Evolutionary conservation across 495 filamentous ascomycete species (phyloP).

Genomic region (Aspergillus mulundensis): DNA sequence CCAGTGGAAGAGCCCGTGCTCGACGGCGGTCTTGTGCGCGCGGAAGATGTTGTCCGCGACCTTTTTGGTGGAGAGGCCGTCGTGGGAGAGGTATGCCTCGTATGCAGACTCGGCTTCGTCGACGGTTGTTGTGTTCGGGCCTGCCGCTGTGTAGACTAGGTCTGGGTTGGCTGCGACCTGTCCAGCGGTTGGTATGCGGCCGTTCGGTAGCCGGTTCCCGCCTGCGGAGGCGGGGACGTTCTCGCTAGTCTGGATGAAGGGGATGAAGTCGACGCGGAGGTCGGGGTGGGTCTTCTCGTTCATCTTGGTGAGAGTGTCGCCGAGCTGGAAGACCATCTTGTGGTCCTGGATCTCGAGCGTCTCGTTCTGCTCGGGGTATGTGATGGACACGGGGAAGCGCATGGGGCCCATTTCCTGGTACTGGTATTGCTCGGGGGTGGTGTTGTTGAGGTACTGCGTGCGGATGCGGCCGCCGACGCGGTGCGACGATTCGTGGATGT

Average conservation of each 20-base stretch:
- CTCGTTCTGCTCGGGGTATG: constrained; percentile 48
- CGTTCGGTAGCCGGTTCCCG: constrained; percentile 50
- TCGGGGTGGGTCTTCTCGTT: constrained; percentile 47
- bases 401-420: constrained; percentile 77
- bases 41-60: constrained; percentile 58
- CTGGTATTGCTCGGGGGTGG: constrained; percentile 56
- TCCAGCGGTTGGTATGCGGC: constrained; percentile 36
- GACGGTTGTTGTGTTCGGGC: constrained; percentile 32
- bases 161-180: constrained; percentile 30
- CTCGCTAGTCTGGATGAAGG: constrained; percentile 52
- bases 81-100: constrained; percentile 17
- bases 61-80: constrained; percentile 32
- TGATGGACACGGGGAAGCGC: constrained; percentile 54
- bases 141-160: constrained; percentile 28
- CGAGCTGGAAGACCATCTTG: constrained; percentile 61
- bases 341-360: constrained; percentile 55
- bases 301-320: constrained; percentile 51
- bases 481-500: constrained; percentile 49
- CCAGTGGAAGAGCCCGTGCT: constrained; percentile 45
- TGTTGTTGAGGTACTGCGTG: constrained; percentile 56
- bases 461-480: constrained; percentile 56
- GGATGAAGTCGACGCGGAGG: constrained; percentile 61
- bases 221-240: constrained; percentile 51
- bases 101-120: constrained; percentile 34
- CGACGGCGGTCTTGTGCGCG: constrained; percentile 48